A percentile compares a stretch with the other conserved stretches of the same genome.
These are phyloP conservation scores for Pythium folliculosum DNA, from an alignment of 352 stramenopile species.

Conservation along the genomic window DNA sequence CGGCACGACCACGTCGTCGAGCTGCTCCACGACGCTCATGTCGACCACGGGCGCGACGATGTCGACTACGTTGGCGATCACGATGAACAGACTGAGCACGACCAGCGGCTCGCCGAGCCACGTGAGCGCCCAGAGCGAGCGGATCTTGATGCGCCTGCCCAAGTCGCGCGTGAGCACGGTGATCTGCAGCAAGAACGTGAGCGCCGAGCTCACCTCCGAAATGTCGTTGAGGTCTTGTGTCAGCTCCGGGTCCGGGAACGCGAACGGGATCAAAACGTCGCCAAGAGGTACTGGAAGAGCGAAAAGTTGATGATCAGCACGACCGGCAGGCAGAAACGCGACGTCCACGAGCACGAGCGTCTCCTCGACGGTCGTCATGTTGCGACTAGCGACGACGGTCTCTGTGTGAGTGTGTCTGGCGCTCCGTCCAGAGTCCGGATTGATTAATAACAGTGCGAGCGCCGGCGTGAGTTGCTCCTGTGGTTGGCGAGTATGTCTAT, in stretches of 20 bases:
- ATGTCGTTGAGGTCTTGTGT: constrained; percentile 24
- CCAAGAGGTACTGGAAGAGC: constrained; percentile 36
- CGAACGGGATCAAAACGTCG: constrained; percentile 20
- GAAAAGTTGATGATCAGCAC: constrained; percentile 40
- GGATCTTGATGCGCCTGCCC: constrained; percentile 19
- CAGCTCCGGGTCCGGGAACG: constrained; percentile 2
- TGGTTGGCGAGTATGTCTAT: no score
- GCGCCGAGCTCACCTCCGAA: constrained; percentile 17
- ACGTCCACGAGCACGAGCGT: constrained; percentile 1
- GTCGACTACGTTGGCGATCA: constrained; percentile 17
- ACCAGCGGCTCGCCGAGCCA: background rate
- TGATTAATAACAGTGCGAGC: no score
- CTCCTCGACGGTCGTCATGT: background rate
- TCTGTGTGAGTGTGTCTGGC: no score
- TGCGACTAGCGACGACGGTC: background rate
- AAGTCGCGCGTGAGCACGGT: constrained; percentile 28
- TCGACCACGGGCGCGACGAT: constrained; percentile 19
- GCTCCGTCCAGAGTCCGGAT: no score
- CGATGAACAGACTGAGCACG: background rate
- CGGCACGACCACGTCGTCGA: constrained; percentile 1
- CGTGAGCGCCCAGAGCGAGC: background rate
- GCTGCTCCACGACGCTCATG: constrained; percentile 4
- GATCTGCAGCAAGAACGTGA: constrained; percentile 33
- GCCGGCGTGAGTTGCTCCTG: no score
- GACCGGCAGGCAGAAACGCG: constrained; percentile 2